Evolutionary conservation across 306 rosid genomes (phyloP).

Genomic region (Quillaja saponaria): DNA sequence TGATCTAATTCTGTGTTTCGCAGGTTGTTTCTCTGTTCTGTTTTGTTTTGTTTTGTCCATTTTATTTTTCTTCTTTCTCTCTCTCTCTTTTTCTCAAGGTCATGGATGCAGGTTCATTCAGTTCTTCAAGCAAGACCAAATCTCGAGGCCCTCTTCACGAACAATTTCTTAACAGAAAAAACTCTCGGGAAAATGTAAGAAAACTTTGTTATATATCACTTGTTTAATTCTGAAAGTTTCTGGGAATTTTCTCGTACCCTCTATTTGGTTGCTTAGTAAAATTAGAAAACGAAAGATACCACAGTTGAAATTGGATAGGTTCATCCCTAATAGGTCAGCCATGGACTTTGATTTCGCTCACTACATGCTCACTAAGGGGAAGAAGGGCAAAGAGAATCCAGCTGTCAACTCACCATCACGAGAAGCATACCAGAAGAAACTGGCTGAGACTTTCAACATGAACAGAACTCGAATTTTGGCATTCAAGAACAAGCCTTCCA

Average conservation of each 20-base stretch:
- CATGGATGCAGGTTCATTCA: constrained; percentile 38
- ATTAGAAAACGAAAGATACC: not conserved
- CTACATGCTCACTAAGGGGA: constrained; percentile 51
- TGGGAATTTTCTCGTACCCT: not conserved
- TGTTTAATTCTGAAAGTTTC: too few species aligned
- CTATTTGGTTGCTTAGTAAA: not conserved
- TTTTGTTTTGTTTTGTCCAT: not conserved
- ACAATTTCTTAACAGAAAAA: constrained; percentile 29
- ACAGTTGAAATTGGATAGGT: constrained; percentile 39
- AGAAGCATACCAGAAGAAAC: constrained; percentile 55
- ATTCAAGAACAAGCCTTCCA: constrained; percentile 84
- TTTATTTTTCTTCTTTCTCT: not conserved
- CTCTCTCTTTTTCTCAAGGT: constrained; percentile 2
- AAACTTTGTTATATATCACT: not conserved
- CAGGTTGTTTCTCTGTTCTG: not conserved
- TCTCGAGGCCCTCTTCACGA: constrained; percentile 32
- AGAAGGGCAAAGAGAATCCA: constrained; percentile 61
- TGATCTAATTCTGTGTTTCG: not conserved
- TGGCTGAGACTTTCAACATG: constrained; percentile 71
- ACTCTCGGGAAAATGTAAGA: constrained; percentile 39
- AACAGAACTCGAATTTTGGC: constrained; percentile 69
- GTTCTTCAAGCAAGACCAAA: constrained; percentile 24
- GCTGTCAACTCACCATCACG: constrained; percentile 47
- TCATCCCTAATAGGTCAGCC: constrained; percentile 54
- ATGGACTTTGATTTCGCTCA: constrained; percentile 54